These are phyloP conservation scores for Pleomassaria siparia DNA, from an alignment of 2,329 filamentous ascomycete genomes.

Conservation along the genomic window DNA sequence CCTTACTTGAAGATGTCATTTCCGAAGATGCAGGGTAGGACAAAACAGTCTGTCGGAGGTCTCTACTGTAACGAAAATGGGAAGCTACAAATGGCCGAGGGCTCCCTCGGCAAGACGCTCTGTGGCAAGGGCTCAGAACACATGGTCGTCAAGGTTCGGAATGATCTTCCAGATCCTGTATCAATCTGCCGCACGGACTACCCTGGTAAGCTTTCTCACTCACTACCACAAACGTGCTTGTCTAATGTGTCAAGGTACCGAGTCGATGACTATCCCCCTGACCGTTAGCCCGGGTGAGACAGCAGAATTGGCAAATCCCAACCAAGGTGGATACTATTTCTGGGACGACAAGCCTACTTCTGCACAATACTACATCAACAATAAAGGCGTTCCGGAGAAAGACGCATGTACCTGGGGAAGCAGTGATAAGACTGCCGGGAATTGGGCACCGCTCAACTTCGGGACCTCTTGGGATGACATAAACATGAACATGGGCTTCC, in stretches of 20 bases:
- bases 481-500: slow-evolving; percentile 59
- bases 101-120: slow-evolving; percentile 62
- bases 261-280: slow-evolving; percentile 82
- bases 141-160: slow-evolving; percentile 67
- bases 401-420: slow-evolving; percentile 78
- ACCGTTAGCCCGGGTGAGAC: slow-evolving; percentile 61
- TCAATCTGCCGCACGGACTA: slow-evolving; percentile 94
- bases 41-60: slow-evolving; percentile 84
- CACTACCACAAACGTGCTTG: not conserved
- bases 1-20: slow-evolving; percentile 94
- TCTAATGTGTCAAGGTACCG: slow-evolving; percentile 56
- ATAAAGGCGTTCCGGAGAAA: slow-evolving; percentile 64
- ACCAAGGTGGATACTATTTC: slow-evolving; percentile 70
- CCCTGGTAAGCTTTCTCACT: slow-evolving; percentile 62
- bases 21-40: slow-evolving; percentile 74
- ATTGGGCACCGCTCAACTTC: slow-evolving; percentile 85
- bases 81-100: slow-evolving; percentile 68
- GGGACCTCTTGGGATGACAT: slow-evolving; percentile 56
- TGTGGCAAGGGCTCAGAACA: slow-evolving; percentile 73
- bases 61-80: slow-evolving; percentile 79
- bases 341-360: slow-evolving; percentile 77
- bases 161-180: slow-evolving; percentile 67
- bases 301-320: slow-evolving; percentile 72
- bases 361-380: slow-evolving; percentile 97
- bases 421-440: slow-evolving; percentile 63